Base-by-base conservation (phyloP, 2,329 filamentous ascomycete genomes). In the Didymella pomorum region DNA sequence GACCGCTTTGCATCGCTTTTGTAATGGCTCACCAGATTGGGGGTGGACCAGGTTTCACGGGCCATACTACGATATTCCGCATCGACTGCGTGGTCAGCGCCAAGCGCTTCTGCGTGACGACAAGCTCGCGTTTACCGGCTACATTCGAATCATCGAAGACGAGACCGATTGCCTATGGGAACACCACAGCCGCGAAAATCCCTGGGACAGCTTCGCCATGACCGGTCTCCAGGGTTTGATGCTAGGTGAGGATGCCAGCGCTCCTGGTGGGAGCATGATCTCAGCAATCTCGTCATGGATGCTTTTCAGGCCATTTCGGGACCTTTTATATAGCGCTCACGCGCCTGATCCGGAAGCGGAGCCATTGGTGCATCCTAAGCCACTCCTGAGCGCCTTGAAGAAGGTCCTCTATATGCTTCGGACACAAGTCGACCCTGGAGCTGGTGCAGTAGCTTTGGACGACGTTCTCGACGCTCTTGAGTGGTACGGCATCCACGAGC, bases 41-140 rank as follows among this genome's bases (percentile, higher is more conserved):
- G 86, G 86, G 2, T 88, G 86, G 85, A 85, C 84, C 31, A 82
- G 86, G 57, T 88, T 87, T 69, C 82, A 84, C 64, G 82, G 82
- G 6, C 84, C 84, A 4, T 84, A 84, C 75, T 83, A 84, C 59
- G 80, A 87, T 43, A 85, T 88, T 48, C 81, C 85, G 49, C 73
- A 78, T 31, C 84, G 86, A n/a, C 80, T 82, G 57, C 83, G 82
- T 52, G 80, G 81, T 29, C 84, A 87, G 67, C 82, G 85, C 31
- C 82, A 86, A 67, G 82, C 86, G 10, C 77, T 89, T 9, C 78
- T 89, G 20, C 84, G 82, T 31, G 79, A 87, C 61, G 86, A 89
- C 67, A 87, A 84, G 37, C 80, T 89, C 42, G 81, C 84, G 0
- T 87, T 89, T 61, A 85, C 84, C 58, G 84, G 82, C 1, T 88